Evolutionary conservation across 2,329 filamentous ascomycete species (phyloP), one percentile per base, ranked within the genome.

Genomic region (Fonsecaea erecta): DNA sequence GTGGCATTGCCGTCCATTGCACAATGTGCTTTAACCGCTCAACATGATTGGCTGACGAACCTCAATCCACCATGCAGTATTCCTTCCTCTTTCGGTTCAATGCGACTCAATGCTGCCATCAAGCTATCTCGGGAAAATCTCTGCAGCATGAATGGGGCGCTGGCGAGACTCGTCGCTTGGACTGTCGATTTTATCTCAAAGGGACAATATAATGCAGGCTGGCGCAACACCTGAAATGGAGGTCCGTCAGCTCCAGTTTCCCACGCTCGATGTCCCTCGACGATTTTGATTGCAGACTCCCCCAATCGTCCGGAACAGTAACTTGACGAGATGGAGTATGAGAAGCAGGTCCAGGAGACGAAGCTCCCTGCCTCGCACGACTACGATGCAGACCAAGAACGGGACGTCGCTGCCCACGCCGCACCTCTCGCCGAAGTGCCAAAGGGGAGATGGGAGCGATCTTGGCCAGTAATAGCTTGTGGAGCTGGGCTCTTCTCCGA

Each of bases 401-500:
- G 48, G 34, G 56, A 60, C 8, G 14, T 54, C 21, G 62, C 55
- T 9, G 12, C 46, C 40, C n/a, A 64, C 32, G 26, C 37, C 7
- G 34, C 21, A 18, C 64, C 64, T 24, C 64, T 66, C 24, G 53
- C 43, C 32, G 53, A 63, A 46, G 30, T 63, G 11, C 63, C 63
- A 12, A 79, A 81, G 62, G 72, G 73, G 52, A 76, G 79, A 59
- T 83, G 81, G 84, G 80, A 85, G 66, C 80, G 85, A 54, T 79
- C 85, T n/a, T 88, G 86, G 83, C 92, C 92, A 12, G 90, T 92
- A 0, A 88, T 96, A 71, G 93, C 93, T 48, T 96, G 92, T 73
- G 93, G 93, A 68, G 91, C 92, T 58, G 93, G 93, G 5, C 55
- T 69, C 12, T 69, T 69, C 60, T 63, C 58, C 48, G 67, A 69